Evolutionary conservation across 371 early-diverging fungal species (phyloP).

Genomic region (Batrachochytrium dendrobatidis): DNA sequence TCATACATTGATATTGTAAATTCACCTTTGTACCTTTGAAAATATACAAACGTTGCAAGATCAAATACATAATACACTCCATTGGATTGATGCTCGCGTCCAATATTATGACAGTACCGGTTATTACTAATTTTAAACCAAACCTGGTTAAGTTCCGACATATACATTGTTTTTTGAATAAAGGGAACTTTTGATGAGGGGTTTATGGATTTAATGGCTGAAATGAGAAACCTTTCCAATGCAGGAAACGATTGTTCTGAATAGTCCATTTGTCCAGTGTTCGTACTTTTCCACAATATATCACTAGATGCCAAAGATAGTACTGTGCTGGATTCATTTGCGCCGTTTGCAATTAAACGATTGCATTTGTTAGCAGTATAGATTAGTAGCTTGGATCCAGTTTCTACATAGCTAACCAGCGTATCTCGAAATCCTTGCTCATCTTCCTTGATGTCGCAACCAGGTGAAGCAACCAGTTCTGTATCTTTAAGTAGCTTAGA

Average conservation of each 20-base stretch:
- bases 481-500: slow-evolving; percentile 21
- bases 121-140: slow-evolving; percentile 11
- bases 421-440: background rate
- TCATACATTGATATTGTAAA: background rate
- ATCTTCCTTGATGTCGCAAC: background rate
- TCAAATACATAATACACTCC: slow-evolving; percentile 22
- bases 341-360: too few relatives aligned
- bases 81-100: slow-evolving; percentile 21
- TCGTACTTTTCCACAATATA: too few relatives aligned
- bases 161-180: background rate
- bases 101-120: slow-evolving; percentile 17
- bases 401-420: background rate
- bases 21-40: slow-evolving; percentile 16
- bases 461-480: background rate
- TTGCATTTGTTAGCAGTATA: too few relatives aligned
- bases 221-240: too few relatives aligned
- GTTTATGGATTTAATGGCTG: too few relatives aligned
- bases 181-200: slow-evolving; percentile 4
- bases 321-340: slow-evolving; percentile 3
- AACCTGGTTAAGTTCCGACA: slow-evolving; percentile 2
- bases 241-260: too few relatives aligned
- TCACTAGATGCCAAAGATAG: too few relatives aligned
- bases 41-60: slow-evolving; percentile 6
- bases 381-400: background rate
- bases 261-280: background rate